These are phyloP conservation scores for Crucihimalaya himalaica DNA, from an alignment of 345 rosid species.

Conservation along the genomic window DNA sequence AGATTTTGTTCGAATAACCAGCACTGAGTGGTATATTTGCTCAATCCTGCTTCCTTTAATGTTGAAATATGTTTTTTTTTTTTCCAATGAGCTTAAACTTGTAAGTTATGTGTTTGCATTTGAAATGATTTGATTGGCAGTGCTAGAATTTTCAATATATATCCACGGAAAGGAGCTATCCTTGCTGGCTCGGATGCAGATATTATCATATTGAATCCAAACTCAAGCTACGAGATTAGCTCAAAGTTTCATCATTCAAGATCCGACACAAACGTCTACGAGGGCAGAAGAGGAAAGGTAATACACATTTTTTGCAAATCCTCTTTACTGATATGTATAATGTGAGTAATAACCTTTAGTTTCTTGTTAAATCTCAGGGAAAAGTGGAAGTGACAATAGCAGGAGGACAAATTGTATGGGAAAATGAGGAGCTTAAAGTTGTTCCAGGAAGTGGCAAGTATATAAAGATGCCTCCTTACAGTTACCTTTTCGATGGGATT, in stretches of 20 bases:
- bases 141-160: constrained; percentile 89
- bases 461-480: constrained; percentile 69
- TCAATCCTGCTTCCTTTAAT: constrained; percentile 2
- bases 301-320: background rate
- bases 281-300: constrained; percentile 84
- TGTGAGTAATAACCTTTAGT: background rate
- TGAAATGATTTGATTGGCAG: constrained; percentile 41
- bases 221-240: constrained; percentile 73
- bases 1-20: constrained; percentile 73
- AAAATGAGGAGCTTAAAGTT: constrained; percentile 72
- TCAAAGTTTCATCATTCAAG: constrained; percentile 79
- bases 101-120: background rate
- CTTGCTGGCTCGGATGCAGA: constrained; percentile 97
- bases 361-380: constrained; percentile 51
- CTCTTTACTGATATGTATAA: background rate
- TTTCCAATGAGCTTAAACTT: background rate
- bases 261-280: constrained; percentile 85
- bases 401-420: constrained; percentile 86
- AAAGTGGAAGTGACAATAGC: constrained; percentile 93
- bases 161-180: constrained; percentile 93
- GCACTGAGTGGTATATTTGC: constrained; percentile 74
- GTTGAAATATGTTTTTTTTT: background rate
- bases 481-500: constrained; percentile 75
- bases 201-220: constrained; percentile 86
- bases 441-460: constrained; percentile 76